Evolutionary conservation across 192 early-diverging fungal species (phyloP), one percentile per base, ranked within the genome.

Genomic region (Gonapodya prolifera): DNA sequence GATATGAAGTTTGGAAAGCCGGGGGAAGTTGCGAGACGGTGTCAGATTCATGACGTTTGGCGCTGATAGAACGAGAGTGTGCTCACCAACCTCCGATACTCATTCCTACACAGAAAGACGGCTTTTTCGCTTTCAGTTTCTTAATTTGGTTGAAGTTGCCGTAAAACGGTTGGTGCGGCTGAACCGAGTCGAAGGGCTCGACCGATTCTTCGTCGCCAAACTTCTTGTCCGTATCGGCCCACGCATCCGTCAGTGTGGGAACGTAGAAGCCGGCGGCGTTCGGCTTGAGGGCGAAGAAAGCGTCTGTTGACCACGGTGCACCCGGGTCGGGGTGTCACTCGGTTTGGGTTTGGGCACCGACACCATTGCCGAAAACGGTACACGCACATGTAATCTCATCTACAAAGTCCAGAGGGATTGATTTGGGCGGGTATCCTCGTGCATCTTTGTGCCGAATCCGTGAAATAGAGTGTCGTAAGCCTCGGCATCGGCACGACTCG

Each of bases 141-240:
- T 32, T 18, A 29, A 73, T 2, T 29, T 69, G 16, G 78, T 83
- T 74, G 77, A 35, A 34, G 80, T 76, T 79, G 35, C 75, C 30
- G 70, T 71, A 18, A 75, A 35, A 70, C 33, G 18, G 29, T n/a
- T 35, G 35, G 0, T 76, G 35, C 33, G n/a, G 35, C 0, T 77
- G 30, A 34, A 34, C 18, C 31, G 34, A 34, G 76, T 71, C 36
- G 29, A 79, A 77, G 34, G 75, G 2, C 34, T 8, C 23, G 35
- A 13, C 31, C 31, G 16, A 69, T 33, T 35, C 71, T 32, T 1
- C 70, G 77, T 80, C 78, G 35, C 77, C 73, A 74, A 81, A 83
- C 31, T 80, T 81, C 77, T 92, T 92, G 34, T 94, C 92, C 29
- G 86, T 89, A 78, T 95, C 94, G 30, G 91, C 91, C 92, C 91